A percentile compares a stretch with the other conserved stretches of the same genome.
Conservation (phyloP, 495 filamentous ascomycete genomes). For the Penicillium desertorum region DNA sequence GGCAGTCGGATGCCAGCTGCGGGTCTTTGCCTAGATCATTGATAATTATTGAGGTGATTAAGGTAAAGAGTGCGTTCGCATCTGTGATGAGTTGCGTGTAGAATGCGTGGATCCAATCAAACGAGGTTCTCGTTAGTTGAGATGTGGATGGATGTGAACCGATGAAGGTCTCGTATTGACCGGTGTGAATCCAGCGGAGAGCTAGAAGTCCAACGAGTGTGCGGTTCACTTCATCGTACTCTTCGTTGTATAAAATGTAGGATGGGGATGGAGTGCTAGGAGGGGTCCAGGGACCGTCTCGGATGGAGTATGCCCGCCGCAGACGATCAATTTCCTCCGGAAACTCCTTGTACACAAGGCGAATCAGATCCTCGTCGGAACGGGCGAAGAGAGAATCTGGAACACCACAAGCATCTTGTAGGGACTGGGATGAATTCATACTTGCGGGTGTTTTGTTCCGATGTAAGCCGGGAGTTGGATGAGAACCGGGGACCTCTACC, state of each 20-base stretch:
- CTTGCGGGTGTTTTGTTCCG: not conserved
- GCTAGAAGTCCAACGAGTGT: slow-evolving; percentile 21
- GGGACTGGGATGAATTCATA: not conserved
- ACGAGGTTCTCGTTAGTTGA: slow-evolving; percentile 19
- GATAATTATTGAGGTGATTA: slow-evolving; percentile 38
- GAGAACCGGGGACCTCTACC: not conserved
- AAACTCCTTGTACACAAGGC: slow-evolving; percentile 15
- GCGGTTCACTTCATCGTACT: slow-evolving; percentile 25
- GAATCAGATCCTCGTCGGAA: slow-evolving; percentile 6
- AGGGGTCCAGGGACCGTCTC: slow-evolving; percentile 9
- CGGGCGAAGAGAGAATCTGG: not conserved
- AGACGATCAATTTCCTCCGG: slow-evolving; percentile 20
- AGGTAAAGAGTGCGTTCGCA: slow-evolving; percentile 28
- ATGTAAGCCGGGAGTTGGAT: not conserved
- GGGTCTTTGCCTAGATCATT: slow-evolving; percentile 46
- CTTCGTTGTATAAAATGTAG: slow-evolving; percentile 17
- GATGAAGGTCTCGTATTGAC: slow-evolving; percentile 19
- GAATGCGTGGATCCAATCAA: slow-evolving; percentile 23
- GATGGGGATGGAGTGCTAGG: slow-evolving; percentile 12
- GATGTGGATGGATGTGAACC: slow-evolving; percentile 12
- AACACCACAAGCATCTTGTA: not conserved
- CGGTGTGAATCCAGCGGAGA: slow-evolving; percentile 21
- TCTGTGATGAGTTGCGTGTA: slow-evolving; percentile 16
- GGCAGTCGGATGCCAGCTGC: slow-evolving; percentile 26
- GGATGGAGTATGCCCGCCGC: slow-evolving; percentile 22